Percentiles rank a stretch among this genome's conserved stretches.
Conservation (phyloP, 2,329 filamentous ascomycete genomes). For the Fusarium cyanostomum region DNA sequence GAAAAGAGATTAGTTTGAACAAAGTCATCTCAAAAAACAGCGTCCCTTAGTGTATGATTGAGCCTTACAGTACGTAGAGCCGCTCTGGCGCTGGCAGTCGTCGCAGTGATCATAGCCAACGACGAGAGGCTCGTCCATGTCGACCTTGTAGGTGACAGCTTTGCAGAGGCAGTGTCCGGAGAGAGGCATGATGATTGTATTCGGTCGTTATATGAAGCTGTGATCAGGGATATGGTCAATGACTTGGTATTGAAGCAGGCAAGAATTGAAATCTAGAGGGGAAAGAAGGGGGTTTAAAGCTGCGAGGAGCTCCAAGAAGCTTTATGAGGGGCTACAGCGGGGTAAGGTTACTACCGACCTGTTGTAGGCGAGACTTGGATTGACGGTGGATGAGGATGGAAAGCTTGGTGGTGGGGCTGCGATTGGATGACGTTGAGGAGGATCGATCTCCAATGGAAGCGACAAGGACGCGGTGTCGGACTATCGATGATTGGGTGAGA, state of each 20-base stretch:
- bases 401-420: conserved; percentile 40
- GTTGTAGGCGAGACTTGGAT: conserved; percentile 22
- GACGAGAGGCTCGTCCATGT: conserved; percentile 60
- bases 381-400: conserved; percentile 26
- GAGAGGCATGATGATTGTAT: conserved; percentile 65
- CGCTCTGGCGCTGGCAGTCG: conserved; percentile 76
- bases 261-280: not conserved
- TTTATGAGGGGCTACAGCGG: conserved; percentile 41
- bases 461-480: conserved; percentile 13
- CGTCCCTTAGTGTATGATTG: not conserved
- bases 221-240: conserved; percentile 5
- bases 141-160: conserved; percentile 72
- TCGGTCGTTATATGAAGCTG: conserved; percentile 1
- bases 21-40: not conserved
- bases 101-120: conserved; percentile 77
- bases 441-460: conserved; percentile 14
- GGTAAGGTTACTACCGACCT: conserved; percentile 40
- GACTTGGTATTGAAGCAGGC: not conserved
- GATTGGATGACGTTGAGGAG: conserved; percentile 45
- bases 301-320: conserved; percentile 36
- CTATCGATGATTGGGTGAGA: conserved; percentile 25
- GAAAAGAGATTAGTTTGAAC: conserved; percentile 6
- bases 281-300: conserved; percentile 10
- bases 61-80: conserved; percentile 73
- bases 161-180: conserved; percentile 77